Evolutionary conservation across 2,329 filamentous ascomycete species (phyloP).

Genomic region (Byssochlamys sp.): DNA sequence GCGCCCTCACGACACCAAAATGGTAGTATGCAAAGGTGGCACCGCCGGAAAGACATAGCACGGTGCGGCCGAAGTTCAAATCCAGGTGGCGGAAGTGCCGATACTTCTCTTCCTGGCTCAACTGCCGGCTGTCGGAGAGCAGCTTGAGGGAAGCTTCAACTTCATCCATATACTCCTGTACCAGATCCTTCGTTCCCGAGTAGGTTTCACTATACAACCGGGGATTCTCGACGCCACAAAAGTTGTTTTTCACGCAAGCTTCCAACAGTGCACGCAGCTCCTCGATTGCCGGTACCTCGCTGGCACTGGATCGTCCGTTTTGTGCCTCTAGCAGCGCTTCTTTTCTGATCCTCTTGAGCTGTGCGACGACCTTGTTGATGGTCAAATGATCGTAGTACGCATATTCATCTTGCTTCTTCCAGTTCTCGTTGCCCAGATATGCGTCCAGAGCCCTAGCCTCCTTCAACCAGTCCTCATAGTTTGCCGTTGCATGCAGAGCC

Average conservation of each 20-base stretch:
- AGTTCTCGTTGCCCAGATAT: slow-evolving; percentile 61
- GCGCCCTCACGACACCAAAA: slow-evolving; percentile 80
- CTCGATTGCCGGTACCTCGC: slow-evolving; percentile 50
- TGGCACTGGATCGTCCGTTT: slow-evolving; percentile 11
- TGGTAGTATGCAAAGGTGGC: slow-evolving; percentile 96
- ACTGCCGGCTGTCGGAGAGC: slow-evolving; percentile 56
- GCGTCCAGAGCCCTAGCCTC: slow-evolving; percentile 70
- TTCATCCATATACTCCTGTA: slow-evolving; percentile 83
- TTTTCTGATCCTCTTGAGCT: slow-evolving; percentile 48
- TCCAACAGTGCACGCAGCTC: slow-evolving; percentile 71
- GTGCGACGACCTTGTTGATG: slow-evolving; percentile 63
- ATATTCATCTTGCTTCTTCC: slow-evolving; percentile 47
- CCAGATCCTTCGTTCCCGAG: slow-evolving; percentile 89
- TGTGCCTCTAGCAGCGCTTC: slow-evolving; percentile 32
- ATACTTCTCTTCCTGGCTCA: slow-evolving; percentile 65
- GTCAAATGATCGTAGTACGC: slow-evolving; percentile 83
- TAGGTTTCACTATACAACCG: slow-evolving; percentile 95
- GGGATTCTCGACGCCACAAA: slow-evolving; percentile 87
- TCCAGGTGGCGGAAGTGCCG: slow-evolving; percentile 76
- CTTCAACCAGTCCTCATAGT: slow-evolving; percentile 73
- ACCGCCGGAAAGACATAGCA: slow-evolving; percentile 83
- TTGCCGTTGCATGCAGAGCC: slow-evolving; percentile 60
- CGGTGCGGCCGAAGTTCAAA: slow-evolving; percentile 84
- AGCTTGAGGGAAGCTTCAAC: slow-evolving; percentile 50
- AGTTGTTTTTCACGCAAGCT: slow-evolving; percentile 94